A percentile compares a stretch with the other conserved stretches of the same genome.
Evolutionary conservation across 106 monocot species (phyloP).

Genomic region (Cymbidium sinense): DNA sequence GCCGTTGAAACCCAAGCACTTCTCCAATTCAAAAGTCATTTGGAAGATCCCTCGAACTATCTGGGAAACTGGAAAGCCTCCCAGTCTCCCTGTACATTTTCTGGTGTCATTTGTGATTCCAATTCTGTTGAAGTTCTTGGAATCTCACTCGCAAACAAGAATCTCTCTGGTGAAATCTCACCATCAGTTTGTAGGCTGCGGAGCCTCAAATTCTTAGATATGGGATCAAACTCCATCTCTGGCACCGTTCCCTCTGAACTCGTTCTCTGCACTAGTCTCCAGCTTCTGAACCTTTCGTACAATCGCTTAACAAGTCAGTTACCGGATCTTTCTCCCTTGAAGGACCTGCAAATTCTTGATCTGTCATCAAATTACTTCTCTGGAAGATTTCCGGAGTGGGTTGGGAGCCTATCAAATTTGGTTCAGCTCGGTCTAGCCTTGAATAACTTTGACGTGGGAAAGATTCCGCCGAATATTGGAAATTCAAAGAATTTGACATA

Average conservation of each 20-base stretch:
- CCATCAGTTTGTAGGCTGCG: conserved; percentile 36
- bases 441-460: conserved; percentile 48
- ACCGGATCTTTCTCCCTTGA: conserved; percentile 57
- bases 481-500: conserved; percentile 66
- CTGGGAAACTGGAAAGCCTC: conserved; percentile 41
- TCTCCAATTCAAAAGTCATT: conserved; percentile 39
- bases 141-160: conserved; percentile 42
- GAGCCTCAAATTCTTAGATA: conserved; percentile 23
- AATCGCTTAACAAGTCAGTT: conserved; percentile 46
- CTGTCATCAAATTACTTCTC: conserved; percentile 47
- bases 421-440: conserved; percentile 37
- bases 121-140: conserved; percentile 34
- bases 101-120: conserved; percentile 54
- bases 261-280: conserved; percentile 39
- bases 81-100: conserved; percentile 47
- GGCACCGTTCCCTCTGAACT: conserved; percentile 51
- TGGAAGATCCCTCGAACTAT: conserved; percentile 50
- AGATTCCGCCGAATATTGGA: conserved; percentile 44
- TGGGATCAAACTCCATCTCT: conserved; percentile 37
- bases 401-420: conserved; percentile 32
- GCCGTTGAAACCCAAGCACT: conserved; percentile 37
- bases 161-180: conserved; percentile 61
- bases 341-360: conserved; percentile 45
- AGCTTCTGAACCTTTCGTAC: conserved; percentile 52
- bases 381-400: conserved; percentile 61